Evolutionary conservation across 73 alveolate species (phyloP).

Genomic region (Paramecium pentaurelia): DNA sequence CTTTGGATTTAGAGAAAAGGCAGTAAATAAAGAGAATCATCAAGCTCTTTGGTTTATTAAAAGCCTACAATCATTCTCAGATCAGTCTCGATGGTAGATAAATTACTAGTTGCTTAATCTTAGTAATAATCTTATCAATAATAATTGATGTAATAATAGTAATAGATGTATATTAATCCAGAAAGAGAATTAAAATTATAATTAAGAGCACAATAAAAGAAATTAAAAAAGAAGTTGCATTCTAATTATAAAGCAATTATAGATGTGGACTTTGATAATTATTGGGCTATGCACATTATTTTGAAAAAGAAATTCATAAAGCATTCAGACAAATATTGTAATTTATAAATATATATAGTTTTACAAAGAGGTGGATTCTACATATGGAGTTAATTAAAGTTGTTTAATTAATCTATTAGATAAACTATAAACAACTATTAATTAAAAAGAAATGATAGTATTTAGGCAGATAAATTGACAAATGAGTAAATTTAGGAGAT

Average conservation of each 20-base stretch:
- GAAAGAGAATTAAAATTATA: constrained; percentile 32
- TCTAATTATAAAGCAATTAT: not conserved
- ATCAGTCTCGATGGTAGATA: not conserved
- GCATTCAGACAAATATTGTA: constrained; percentile 37
- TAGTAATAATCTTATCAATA: not conserved
- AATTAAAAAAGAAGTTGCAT: not conserved
- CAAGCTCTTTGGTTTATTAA: not conserved
- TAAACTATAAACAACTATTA: not conserved
- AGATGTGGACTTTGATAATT: constrained; percentile 17
- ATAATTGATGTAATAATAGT: not conserved
- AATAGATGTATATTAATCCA: not conserved
- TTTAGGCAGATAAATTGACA: not conserved
- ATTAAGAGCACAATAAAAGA: not conserved
- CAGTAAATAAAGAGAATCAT: not conserved
- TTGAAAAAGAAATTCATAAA: constrained; percentile 26
- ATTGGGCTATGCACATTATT: constrained; percentile 9
- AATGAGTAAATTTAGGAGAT: not conserved
- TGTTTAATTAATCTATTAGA: not conserved
- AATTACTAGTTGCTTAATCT: not conserved
- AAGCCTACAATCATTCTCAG: not conserved
- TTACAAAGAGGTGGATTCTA: constrained; percentile 28
- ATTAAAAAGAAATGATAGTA: not conserved
- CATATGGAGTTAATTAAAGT: constrained; percentile 13
- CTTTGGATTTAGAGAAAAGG: not conserved
- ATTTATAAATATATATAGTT: not conserved